Percentiles rank a stretch among this genome's conserved stretches.
phyloP scores from a whole-genome alignment of 257 asterid species.

The Nicotiana benthamiana region DNA sequence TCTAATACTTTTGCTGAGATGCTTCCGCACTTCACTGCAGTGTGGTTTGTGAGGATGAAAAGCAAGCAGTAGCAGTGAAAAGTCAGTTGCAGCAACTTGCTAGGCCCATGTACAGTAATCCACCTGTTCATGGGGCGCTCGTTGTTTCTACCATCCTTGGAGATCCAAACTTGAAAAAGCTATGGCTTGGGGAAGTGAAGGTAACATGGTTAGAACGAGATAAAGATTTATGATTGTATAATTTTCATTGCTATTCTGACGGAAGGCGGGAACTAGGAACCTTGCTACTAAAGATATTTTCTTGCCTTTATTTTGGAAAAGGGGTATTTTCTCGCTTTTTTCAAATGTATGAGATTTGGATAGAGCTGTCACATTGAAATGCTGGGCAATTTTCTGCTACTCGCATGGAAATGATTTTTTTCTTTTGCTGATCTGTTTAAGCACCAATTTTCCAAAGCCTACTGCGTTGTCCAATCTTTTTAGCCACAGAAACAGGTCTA shows the following conservation, averaged over 20 bases:
- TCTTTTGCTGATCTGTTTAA: not conserved
- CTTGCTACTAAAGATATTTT: not conserved
- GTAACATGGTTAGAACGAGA: constrained; percentile 15
- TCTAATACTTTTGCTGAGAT: not conserved
- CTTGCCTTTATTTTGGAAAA: not conserved
- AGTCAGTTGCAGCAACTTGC: constrained; percentile 98
- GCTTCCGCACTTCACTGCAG: constrained; percentile 29
- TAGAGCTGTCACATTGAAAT: not conserved
- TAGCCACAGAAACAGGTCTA: not conserved
- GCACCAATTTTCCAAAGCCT: not conserved
- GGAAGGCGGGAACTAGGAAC: not conserved
- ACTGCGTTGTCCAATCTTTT: not conserved
- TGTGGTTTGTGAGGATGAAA: constrained; percentile 84
- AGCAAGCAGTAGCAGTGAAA: constrained; percentile 89
- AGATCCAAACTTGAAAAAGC: constrained; percentile 64
- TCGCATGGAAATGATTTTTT: not conserved
- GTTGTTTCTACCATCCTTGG: constrained; percentile 77
- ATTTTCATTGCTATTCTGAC: not conserved
- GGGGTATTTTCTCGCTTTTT: not conserved
- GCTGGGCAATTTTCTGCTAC: not conserved
- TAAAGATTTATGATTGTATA: not conserved
- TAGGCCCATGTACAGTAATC: constrained; percentile 97
- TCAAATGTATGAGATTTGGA: not conserved
- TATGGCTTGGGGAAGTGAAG: constrained; percentile 97
- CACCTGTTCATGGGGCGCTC: constrained; percentile 93